A percentile compares a stretch with the other conserved stretches of the same genome.
These are phyloP conservation scores for Cucumis melo DNA, from an alignment of 306 rosid genomes.

Conservation along the genomic window DNA sequence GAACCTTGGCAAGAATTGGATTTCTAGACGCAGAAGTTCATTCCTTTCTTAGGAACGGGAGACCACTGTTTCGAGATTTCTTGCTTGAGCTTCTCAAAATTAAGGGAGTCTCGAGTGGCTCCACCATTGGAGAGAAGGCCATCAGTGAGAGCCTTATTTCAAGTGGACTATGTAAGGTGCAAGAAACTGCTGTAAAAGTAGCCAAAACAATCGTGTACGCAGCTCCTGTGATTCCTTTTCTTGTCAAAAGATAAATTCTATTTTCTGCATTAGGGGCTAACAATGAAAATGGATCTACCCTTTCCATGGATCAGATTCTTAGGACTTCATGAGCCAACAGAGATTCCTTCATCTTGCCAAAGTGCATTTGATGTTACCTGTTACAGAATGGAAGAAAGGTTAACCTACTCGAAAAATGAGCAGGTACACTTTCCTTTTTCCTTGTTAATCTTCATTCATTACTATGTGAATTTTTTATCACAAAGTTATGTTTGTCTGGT, in stretches of 20 bases:
- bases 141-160: conserved; percentile 37
- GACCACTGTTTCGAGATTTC: conserved; percentile 41
- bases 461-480: not conserved
- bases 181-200: conserved; percentile 40
- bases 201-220: conserved; percentile 77
- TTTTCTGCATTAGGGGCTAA: not conserved
- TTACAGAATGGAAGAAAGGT: conserved; percentile 67
- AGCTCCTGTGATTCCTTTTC: not conserved
- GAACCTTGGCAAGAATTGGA: conserved; percentile 66
- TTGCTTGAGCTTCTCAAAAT: conserved; percentile 56
- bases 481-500: not conserved
- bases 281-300: not conserved
- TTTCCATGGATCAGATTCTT: conserved; percentile 37
- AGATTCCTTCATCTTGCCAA: conserved; percentile 64
- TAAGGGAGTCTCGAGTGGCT: conserved; percentile 13
- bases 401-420: conserved; percentile 58
- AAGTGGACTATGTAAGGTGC: conserved; percentile 55
- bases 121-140: conserved; percentile 36
- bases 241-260: conserved; percentile 2
- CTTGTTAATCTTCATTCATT: not conserved
- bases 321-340: conserved; percentile 61
- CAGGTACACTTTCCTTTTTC: conserved; percentile 34
- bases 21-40: conserved; percentile 43
- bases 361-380: conserved; percentile 74
- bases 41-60: conserved; percentile 40